Evolutionary conservation across 2,329 filamentous ascomycete species (phyloP).

Genomic region (Colletotrichum simmondsii): DNA sequence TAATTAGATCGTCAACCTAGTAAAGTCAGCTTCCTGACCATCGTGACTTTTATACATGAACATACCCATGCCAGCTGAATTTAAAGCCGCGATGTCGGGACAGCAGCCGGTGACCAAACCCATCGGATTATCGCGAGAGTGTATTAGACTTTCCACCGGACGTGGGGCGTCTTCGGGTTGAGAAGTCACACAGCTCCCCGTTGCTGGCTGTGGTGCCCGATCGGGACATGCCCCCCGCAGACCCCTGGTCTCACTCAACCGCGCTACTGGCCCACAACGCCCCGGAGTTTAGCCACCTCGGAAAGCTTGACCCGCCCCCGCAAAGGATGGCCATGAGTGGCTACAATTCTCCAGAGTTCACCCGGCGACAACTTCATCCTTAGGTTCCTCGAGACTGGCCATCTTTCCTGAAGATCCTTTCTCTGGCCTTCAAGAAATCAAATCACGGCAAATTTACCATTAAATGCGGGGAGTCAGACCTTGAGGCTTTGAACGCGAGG

Average conservation of each 20-base stretch:
- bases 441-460: no score
- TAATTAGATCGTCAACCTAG: background rate
- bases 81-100: background rate
- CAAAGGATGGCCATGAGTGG: background rate
- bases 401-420: background rate
- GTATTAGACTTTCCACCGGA: background rate
- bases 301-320: background rate
- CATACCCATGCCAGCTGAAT: background rate
- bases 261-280: background rate
- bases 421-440: background rate
- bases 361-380: background rate
- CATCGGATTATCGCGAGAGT: background rate
- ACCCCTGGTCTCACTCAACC: background rate
- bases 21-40: background rate
- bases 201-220: background rate
- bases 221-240: background rate
- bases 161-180: background rate
- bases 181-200: background rate
- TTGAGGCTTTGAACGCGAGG: no score
- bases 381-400: background rate
- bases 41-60: background rate
- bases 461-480: no score
- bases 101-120: background rate
- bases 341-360: background rate
- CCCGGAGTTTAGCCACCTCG: background rate